These are phyloP conservation scores for Cordyceps tenuipes DNA, from an alignment of 2,329 filamentous ascomycete genomes.

Conservation along the genomic window DNA sequence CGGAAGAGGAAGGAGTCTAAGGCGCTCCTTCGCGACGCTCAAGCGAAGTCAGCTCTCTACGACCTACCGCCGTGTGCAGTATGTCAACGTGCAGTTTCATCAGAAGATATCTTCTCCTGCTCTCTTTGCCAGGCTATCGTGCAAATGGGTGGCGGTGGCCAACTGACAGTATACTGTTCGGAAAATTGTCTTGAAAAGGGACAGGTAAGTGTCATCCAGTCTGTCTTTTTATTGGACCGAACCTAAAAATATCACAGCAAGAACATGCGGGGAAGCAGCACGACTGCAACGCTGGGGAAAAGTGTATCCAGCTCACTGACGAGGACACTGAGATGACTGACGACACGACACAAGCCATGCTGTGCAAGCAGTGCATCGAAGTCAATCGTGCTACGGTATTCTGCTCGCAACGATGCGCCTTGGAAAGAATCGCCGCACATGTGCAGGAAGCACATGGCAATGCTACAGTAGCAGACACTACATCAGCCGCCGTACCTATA, in stretches of 20 bases:
- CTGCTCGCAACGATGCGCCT: slow-evolving; percentile 36
- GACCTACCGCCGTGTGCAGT: slow-evolving; percentile 31
- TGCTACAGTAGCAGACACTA: slow-evolving; percentile 13
- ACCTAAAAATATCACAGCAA: slow-evolving; percentile 22
- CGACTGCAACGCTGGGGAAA: slow-evolving; percentile 32
- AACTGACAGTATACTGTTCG: slow-evolving; percentile 37
- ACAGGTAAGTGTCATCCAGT: slow-evolving; percentile 28
- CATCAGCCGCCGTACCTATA: neutral
- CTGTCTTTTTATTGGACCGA: neutral
- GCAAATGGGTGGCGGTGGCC: slow-evolving; percentile 27
- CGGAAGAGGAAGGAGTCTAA: slow-evolving; percentile 33
- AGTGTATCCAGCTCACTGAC: slow-evolving; percentile 31
- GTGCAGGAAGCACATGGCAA: slow-evolving; percentile 25
- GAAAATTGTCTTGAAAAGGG: slow-evolving; percentile 31
- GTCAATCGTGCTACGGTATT: slow-evolving; percentile 30
- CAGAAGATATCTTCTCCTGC: slow-evolving; percentile 33
- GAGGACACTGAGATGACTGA: slow-evolving; percentile 33
- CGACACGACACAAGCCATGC: slow-evolving; percentile 22
- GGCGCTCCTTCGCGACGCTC: slow-evolving; percentile 24
- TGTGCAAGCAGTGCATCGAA: slow-evolving; percentile 35
- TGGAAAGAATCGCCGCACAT: slow-evolving; percentile 32
- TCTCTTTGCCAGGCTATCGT: slow-evolving; percentile 36
- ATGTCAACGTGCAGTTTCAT: slow-evolving; percentile 28
- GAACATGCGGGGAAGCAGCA: slow-evolving; percentile 31
- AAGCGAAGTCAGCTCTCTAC: slow-evolving; percentile 27